phyloP scores from a whole-genome alignment of 1,139 yeast genomes.

The Diutina rugosa region DNA sequence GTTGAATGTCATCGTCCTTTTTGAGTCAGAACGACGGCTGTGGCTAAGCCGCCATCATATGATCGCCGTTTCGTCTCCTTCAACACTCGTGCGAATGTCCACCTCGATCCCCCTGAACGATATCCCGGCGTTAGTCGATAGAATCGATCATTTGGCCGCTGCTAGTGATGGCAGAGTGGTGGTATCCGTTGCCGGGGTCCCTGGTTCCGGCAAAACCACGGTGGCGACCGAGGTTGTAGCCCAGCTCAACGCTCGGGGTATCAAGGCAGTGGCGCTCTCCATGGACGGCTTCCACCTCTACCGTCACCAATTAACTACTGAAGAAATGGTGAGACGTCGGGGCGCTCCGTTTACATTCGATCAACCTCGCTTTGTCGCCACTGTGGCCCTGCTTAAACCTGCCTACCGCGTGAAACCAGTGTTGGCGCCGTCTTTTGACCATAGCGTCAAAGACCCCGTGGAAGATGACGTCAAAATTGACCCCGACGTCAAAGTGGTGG shows the following conservation, averaged over 20 bases:
- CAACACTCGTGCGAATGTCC: neutral
- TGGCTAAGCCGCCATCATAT: neutral
- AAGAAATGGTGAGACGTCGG: slow-evolving; percentile 46
- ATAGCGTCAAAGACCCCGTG: slow-evolving; percentile 52
- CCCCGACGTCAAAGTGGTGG: slow-evolving; percentile 32
- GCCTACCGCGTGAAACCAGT: neutral
- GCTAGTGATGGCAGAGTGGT: slow-evolving; percentile 3
- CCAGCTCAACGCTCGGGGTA: slow-evolving; percentile 8
- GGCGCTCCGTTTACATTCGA: slow-evolving; percentile 88
- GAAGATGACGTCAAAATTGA: slow-evolving; percentile 33
- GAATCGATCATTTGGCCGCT: neutral
- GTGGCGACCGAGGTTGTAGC: slow-evolving; percentile 24
- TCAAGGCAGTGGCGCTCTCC: slow-evolving; percentile 20
- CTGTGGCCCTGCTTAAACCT: slow-evolving; percentile 8
- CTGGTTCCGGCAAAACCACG: slow-evolving; percentile 80
- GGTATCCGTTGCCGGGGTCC: slow-evolving; percentile 58
- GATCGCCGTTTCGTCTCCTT: neutral
- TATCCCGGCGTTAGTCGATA: neutral
- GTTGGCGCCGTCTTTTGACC: slow-evolving; percentile 68
- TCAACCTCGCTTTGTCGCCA: slow-evolving; percentile 23
- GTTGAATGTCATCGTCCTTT: no score
- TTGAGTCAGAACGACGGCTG: no score
- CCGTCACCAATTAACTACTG: slow-evolving; percentile 35
- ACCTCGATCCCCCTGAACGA: neutral
- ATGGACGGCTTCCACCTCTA: slow-evolving; percentile 82